Conservation (phyloP, 2,329 filamentous ascomycete genomes). For the Myriangium duriaei region DNA sequence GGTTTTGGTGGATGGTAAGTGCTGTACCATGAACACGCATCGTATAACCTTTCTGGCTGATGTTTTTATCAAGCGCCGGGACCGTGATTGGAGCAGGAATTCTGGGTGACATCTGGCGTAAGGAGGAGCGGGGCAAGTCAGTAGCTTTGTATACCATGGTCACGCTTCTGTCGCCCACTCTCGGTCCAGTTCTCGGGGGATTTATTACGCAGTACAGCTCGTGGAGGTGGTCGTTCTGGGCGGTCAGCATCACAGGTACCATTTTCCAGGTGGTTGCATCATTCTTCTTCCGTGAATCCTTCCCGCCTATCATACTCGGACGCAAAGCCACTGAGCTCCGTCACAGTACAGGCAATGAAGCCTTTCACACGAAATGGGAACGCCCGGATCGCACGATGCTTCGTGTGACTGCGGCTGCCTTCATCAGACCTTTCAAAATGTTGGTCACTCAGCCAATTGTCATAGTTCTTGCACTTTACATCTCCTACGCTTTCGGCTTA, state of each 20-base stretch:
- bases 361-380: constrained; percentile 41
- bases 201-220: constrained; percentile 51
- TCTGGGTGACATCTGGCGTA: constrained; percentile 42
- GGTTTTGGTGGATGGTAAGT: constrained; percentile 17
- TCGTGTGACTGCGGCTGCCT: constrained; percentile 20
- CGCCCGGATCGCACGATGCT: constrained; percentile 22
- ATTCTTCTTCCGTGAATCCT: constrained; percentile 53
- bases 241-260: constrained; percentile 50
- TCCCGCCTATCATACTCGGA: constrained; percentile 49
- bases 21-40: constrained; percentile 23
- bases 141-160: constrained; percentile 51
- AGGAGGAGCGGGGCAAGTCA: constrained; percentile 50
- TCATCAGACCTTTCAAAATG: constrained; percentile 24
- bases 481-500: constrained; percentile 27
- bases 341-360: constrained; percentile 46
- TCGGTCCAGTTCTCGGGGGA: constrained; percentile 53
- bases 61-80: too few relatives aligned
- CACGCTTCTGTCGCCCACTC: constrained; percentile 51
- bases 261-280: constrained; percentile 49
- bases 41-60: too few relatives aligned
- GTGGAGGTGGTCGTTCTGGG: constrained; percentile 65
- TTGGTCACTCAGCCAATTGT: constrained; percentile 26
- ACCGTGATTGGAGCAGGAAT: too few relatives aligned
- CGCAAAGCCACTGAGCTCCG: constrained; percentile 44
- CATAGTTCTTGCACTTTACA: constrained; percentile 24